phyloP scores from a whole-genome alignment of 805 yeast species.

The Lachancea dasiensis region DNA sequence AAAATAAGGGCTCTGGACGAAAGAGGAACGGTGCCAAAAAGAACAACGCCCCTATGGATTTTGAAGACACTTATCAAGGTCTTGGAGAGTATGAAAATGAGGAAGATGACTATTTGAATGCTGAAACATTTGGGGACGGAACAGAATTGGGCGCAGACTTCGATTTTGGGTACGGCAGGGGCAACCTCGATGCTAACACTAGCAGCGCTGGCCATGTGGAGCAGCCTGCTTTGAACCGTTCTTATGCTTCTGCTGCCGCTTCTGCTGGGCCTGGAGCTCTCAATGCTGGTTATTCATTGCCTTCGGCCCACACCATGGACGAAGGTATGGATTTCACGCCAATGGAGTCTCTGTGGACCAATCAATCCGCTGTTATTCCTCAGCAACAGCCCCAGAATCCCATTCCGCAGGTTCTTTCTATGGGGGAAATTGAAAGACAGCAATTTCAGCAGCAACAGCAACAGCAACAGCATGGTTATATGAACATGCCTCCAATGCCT shows the following conservation, averaged over 20 bases:
- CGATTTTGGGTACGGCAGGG: slow-evolving; percentile 31
- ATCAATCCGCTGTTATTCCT: slow-evolving; percentile 18
- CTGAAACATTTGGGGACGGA: slow-evolving; percentile 31
- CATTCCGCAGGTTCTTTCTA: slow-evolving; percentile 49
- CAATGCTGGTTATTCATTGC: not conserved
- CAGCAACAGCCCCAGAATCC: slow-evolving; percentile 27
- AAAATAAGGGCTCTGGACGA: slow-evolving; percentile 4
- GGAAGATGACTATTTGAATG: slow-evolving; percentile 55
- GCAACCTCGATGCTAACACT: slow-evolving; percentile 6
- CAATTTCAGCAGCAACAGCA: slow-evolving; percentile 25
- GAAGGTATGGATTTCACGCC: slow-evolving; percentile 44
- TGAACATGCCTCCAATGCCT: slow-evolving; percentile 20
- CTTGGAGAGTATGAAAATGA: slow-evolving; percentile 64
- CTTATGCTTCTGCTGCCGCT: slow-evolving; percentile 31
- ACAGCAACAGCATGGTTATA: slow-evolving; percentile 27
- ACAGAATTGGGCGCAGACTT: slow-evolving; percentile 32
- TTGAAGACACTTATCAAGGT: slow-evolving; percentile 80
- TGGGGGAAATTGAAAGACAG: slow-evolving; percentile 78
- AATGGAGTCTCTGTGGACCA: slow-evolving; percentile 66
- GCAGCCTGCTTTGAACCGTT: slow-evolving; percentile 3
- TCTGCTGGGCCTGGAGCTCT: slow-evolving; percentile 34
- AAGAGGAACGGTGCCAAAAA: not conserved
- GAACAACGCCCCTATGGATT: slow-evolving; percentile 44
- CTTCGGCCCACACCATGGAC: slow-evolving; percentile 14
- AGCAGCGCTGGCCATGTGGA: slow-evolving; percentile 1